phyloP scores from a whole-genome alignment of 179 eudicot species.

The Corrigiola litoralis region DNA sequence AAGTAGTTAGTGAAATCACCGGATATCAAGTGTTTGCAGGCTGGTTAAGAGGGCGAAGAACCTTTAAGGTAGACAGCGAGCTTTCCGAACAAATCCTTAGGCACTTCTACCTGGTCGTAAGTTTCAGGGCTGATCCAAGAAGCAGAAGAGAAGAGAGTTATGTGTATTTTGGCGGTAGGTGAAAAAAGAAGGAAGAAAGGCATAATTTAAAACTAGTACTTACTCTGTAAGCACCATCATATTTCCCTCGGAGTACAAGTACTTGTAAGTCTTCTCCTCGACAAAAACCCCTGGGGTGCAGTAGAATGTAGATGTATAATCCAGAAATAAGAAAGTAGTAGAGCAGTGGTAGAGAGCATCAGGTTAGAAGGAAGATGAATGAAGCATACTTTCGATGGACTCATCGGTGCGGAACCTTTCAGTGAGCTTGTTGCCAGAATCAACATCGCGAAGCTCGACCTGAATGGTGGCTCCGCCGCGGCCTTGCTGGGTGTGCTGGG shows the following conservation, averaged over 20 bases:
- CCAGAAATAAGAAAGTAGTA: background rate
- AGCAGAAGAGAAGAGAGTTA: slow-evolving; percentile 9
- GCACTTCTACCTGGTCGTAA: slow-evolving; percentile 70
- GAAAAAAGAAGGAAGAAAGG: background rate
- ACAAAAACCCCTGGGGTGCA: slow-evolving; percentile 64
- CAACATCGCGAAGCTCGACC: slow-evolving; percentile 99
- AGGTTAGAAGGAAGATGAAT: background rate
- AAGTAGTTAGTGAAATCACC: background rate
- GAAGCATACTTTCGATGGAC: slow-evolving; percentile 65
- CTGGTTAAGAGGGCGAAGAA: slow-evolving; percentile 2
- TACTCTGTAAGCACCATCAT: slow-evolving; percentile 73
- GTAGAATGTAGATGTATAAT: background rate
- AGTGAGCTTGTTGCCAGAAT: slow-evolving; percentile 72
- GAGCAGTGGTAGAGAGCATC: background rate
- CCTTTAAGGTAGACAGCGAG: slow-evolving; percentile 78
- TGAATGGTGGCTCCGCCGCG: slow-evolving; percentile 91
- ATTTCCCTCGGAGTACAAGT: slow-evolving; percentile 74
- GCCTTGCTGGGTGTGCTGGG: slow-evolving; percentile 86
- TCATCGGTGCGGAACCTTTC: slow-evolving; percentile 97
- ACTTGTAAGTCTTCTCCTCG: slow-evolving; percentile 58
- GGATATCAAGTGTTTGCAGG: background rate
- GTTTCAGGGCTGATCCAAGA: slow-evolving; percentile 57
- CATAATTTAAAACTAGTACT: slow-evolving; percentile 17
- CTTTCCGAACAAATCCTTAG: slow-evolving; percentile 75
- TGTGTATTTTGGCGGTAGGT: background rate